Evolutionary conservation across 192 early-diverging fungal genomes (phyloP).

Genomic region (Pecoramyces ruminantium): DNA sequence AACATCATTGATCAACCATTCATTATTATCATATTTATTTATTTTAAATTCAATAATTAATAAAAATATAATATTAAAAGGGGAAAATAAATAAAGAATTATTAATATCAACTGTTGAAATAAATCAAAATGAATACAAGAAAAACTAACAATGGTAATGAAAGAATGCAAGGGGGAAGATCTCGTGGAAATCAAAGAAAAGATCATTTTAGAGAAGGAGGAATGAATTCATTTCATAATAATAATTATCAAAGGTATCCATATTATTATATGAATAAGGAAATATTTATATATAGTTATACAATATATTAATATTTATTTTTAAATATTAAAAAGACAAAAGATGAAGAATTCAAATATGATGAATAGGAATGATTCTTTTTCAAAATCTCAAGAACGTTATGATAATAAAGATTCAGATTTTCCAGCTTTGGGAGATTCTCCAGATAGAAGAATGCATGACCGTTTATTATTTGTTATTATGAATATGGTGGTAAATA

Average conservation of each 20-base stretch:
- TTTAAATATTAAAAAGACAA: background rate
- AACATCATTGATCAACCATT: too few species aligned
- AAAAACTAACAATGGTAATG: background rate
- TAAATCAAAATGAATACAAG: background rate
- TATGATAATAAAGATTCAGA: background rate
- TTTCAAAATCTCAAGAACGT: background rate
- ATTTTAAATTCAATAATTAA: too few species aligned
- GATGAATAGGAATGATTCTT: background rate
- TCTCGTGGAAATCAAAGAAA: background rate
- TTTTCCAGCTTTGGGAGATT: background rate
- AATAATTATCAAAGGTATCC: background rate
- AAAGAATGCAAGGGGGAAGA: background rate
- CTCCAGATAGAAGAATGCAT: slow-evolving; percentile 10
- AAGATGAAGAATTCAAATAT: background rate
- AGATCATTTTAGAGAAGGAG: background rate
- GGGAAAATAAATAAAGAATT: background rate
- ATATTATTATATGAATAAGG: too few species aligned
- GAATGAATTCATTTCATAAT: background rate
- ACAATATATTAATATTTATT: too few species aligned
- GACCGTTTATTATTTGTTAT: slow-evolving; percentile 47
- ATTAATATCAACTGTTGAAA: background rate
- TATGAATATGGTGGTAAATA: slow-evolving; percentile 47
- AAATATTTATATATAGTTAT: too few species aligned
- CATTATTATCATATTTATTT: too few species aligned
- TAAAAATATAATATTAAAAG: too few species aligned